These are phyloP conservation scores for Ogataea paraovalis DNA, from an alignment of 805 yeast species.

Conservation along the genomic window DNA sequence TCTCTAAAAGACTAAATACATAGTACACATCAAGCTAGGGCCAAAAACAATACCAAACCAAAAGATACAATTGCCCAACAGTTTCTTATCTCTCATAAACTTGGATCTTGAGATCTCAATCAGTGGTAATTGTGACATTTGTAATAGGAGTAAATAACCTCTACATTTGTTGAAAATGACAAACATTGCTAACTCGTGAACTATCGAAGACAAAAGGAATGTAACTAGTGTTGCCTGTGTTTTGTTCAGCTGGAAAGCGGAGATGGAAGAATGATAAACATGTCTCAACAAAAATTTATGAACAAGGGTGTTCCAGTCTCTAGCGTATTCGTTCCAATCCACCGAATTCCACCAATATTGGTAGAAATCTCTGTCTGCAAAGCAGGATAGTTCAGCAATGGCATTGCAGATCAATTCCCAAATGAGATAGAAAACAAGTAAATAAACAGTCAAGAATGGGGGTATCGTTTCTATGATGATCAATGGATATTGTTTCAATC, in stretches of 20 bases:
- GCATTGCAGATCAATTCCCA: conserved; percentile 94
- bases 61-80: conserved; percentile 76
- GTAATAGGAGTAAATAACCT: conserved; percentile 75
- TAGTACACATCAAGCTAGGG: conserved; percentile 81
- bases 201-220: conserved; percentile 70
- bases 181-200: conserved; percentile 92
- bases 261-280: conserved; percentile 87
- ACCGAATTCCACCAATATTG: conserved; percentile 98
- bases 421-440: conserved; percentile 79
- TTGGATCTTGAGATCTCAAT: conserved; percentile 58
- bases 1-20: conserved; percentile 68
- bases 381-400: conserved; percentile 81
- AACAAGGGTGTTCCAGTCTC: conserved; percentile 94
- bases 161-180: conserved; percentile 76
- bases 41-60: conserved; percentile 92
- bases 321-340: conserved; percentile 88
- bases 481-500: conserved; percentile 48
- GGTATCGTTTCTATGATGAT: conserved; percentile 72
- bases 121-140: conserved; percentile 85
- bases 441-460: conserved; percentile 69
- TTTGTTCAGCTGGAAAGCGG: conserved; percentile 65
- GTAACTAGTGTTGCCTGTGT: conserved; percentile 70
- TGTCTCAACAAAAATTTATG: conserved; percentile 86
- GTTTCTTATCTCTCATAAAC: conserved; percentile 49
- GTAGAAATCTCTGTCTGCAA: conserved; percentile 89